Percentiles rank a stretch among this genome's conserved stretches.
phyloP scores from a whole-genome alignment of 2,329 filamentous ascomycete species.

The Aspergillus fumigatus region DNA sequence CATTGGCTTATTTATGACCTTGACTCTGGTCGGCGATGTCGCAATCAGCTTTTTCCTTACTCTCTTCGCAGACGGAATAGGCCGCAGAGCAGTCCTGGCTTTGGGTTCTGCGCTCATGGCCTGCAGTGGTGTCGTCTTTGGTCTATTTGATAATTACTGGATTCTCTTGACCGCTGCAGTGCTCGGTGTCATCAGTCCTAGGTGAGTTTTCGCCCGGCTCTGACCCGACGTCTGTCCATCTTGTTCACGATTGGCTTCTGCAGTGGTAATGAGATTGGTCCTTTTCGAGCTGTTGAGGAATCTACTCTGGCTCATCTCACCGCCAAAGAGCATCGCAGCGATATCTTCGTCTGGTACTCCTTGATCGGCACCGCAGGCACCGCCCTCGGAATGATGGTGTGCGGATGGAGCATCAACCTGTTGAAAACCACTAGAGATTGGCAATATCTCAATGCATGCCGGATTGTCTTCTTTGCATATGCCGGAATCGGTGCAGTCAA shows the following conservation, averaged over 20 bases:
- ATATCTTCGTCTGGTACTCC: conserved; percentile 63
- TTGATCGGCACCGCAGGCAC: conserved; percentile 54
- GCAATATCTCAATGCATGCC: conserved; percentile 47
- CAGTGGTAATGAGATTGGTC: conserved; percentile 61
- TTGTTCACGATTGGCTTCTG: neutral
- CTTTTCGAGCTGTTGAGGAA: conserved; percentile 64
- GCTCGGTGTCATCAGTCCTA: conserved; percentile 58
- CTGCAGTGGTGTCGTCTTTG: conserved; percentile 52
- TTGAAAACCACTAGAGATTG: conserved; percentile 44
- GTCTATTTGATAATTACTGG: conserved; percentile 55
- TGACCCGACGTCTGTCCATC: neutral
- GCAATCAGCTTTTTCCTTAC: conserved; percentile 54
- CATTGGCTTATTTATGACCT: conserved; percentile 62
- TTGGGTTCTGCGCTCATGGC: conserved; percentile 55
- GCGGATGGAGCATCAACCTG: conserved; percentile 56
- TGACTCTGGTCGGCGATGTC: conserved; percentile 60
- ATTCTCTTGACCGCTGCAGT: conserved; percentile 55
- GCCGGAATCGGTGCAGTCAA: conserved; percentile 56
- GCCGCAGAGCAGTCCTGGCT: conserved; percentile 52
- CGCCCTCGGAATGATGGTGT: conserved; percentile 55
- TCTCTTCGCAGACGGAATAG: conserved; percentile 55
- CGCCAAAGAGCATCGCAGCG: conserved; percentile 49
- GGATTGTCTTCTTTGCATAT: conserved; percentile 55
- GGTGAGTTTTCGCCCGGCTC: conserved; percentile 17
- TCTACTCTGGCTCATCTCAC: conserved; percentile 60